These are phyloP conservation scores for Botrytis fragariae DNA, from an alignment of 2,329 filamentous ascomycete species.

Conservation along the genomic window DNA sequence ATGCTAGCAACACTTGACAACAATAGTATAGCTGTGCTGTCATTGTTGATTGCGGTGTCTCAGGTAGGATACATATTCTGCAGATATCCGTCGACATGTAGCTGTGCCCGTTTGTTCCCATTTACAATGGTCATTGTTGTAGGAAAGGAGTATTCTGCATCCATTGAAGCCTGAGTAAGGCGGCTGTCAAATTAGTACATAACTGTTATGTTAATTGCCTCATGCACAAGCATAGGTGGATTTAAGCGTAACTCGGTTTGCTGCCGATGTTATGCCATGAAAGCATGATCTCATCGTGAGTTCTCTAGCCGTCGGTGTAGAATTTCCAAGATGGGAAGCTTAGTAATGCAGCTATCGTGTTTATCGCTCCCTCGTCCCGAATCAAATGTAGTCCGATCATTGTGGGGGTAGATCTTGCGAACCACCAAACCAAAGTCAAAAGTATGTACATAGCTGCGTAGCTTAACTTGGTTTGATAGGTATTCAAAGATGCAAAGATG, in stretches of 20 bases:
- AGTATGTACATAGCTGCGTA: conserved; percentile 9
- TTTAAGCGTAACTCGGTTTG: conserved; percentile 20
- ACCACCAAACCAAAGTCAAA: conserved; percentile 10
- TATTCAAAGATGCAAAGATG: conserved; percentile 15
- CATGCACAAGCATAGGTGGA: conserved; percentile 9
- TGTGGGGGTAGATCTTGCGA: conserved; percentile 22
- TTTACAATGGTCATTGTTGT: conserved; percentile 27
- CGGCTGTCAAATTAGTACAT: neutral
- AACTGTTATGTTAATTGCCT: neutral
- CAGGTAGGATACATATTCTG: conserved; percentile 23
- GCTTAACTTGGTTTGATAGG: conserved; percentile 24
- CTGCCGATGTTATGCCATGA: conserved; percentile 37
- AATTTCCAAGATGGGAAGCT: neutral
- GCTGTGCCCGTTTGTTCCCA: conserved; percentile 29
- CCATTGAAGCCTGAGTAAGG: conserved; percentile 5
- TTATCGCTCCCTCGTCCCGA: conserved; percentile 18
- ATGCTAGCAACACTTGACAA: conserved; percentile 20
- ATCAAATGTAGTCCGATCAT: conserved; percentile 13
- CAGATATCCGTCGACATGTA: conserved; percentile 27
- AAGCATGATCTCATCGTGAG: conserved; percentile 17
- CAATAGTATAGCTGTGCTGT: conserved; percentile 25
- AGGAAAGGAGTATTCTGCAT: conserved; percentile 19
- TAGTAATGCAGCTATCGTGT: conserved; percentile 15
- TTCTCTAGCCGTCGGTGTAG: conserved; percentile 18
- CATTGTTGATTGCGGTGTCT: conserved; percentile 29